Percentiles rank a stretch among this genome's conserved stretches.
These are phyloP conservation scores for Diospyros kaki DNA, from an alignment of 148 eudicot species.

Conservation along the genomic window DNA sequence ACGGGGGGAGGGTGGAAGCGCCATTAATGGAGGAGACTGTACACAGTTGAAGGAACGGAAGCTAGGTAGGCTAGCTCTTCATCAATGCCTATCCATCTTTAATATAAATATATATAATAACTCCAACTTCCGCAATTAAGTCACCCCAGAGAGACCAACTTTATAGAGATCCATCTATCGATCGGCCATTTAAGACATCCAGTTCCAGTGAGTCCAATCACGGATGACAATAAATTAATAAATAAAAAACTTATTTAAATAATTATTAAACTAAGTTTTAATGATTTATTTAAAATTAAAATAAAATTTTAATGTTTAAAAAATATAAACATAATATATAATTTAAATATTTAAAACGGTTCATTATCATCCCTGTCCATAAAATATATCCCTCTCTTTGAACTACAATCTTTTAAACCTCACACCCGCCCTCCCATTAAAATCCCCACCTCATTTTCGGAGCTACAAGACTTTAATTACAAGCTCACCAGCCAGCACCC, in stretches of 20 bases:
- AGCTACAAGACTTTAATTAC: background rate
- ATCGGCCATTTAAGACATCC: conserved; percentile 13
- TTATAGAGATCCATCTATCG: conserved; percentile 25
- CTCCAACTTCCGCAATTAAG: conserved; percentile 42
- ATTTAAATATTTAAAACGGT: too few relatives aligned
- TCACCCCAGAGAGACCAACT: conserved; percentile 20
- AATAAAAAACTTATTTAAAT: too few relatives aligned
- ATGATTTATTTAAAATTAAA: too few relatives aligned
- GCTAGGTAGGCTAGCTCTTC: conserved; percentile 15
- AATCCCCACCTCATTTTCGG: conserved; percentile 9
- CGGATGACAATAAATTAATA: too few relatives aligned
- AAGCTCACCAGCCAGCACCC: too few relatives aligned
- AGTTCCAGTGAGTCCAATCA: conserved; percentile 9
- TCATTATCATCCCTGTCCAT: too few relatives aligned
- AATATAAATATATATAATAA: conserved; percentile 19
- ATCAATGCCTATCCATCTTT: conserved; percentile 31
- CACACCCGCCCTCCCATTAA: conserved; percentile 20
- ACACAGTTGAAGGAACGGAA: conserved; percentile 42
- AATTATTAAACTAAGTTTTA: too few relatives aligned
- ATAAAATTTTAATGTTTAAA: too few relatives aligned
- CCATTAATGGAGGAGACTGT: conserved; percentile 28
- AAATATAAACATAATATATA: too few relatives aligned
- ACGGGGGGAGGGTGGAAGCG: conserved; percentile 11
- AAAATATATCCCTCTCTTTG: conserved; percentile 10
- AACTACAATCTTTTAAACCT: conserved; percentile 27